phyloP scores from a whole-genome alignment of 2,329 filamentous ascomycete species.

The Neofusicoccum kwambonambiense region DNA sequence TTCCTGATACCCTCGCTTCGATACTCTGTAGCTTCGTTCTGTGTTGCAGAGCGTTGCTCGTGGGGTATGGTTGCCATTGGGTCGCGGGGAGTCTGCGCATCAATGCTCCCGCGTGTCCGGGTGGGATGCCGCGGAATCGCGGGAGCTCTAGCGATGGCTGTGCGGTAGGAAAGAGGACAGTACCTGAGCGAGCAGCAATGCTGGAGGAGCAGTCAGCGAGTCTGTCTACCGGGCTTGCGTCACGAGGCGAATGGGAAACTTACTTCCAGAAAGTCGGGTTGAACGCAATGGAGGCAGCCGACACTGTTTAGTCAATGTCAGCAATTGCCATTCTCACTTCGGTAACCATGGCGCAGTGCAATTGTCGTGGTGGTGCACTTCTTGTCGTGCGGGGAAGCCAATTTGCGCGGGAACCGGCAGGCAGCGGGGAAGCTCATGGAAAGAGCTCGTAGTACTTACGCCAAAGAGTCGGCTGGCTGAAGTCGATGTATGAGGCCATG shows the following conservation, averaged over 20 bases:
- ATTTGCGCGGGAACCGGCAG: neutral
- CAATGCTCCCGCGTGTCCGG: neutral
- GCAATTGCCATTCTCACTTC: neutral
- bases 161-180: conserved; percentile 20
- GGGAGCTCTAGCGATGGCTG: neutral
- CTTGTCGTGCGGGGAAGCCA: neutral
- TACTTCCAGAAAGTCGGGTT: conserved; percentile 99
- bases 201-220: conserved; percentile 45
- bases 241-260: conserved; percentile 40
- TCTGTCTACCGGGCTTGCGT: neutral
- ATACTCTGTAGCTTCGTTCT: conserved; percentile 7
- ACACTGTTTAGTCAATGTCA: conserved; percentile 55
- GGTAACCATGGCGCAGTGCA: neutral
- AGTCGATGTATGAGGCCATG: conserved; percentile 36
- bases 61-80: neutral
- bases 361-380: neutral
- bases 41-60: neutral
- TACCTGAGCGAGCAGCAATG: conserved; percentile 80
- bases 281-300: conserved; percentile 79
- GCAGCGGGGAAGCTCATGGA: neutral
- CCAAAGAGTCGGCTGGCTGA: conserved; percentile 49
- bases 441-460: conserved; percentile 34
- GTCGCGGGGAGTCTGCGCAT: neutral
- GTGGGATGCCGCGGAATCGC: neutral
- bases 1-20: neutral